A percentile compares a stretch with the other conserved stretches of the same genome.
These are phyloP conservation scores for Clitoria ternatea DNA, from an alignment of 306 rosid species.

Conservation along the genomic window DNA sequence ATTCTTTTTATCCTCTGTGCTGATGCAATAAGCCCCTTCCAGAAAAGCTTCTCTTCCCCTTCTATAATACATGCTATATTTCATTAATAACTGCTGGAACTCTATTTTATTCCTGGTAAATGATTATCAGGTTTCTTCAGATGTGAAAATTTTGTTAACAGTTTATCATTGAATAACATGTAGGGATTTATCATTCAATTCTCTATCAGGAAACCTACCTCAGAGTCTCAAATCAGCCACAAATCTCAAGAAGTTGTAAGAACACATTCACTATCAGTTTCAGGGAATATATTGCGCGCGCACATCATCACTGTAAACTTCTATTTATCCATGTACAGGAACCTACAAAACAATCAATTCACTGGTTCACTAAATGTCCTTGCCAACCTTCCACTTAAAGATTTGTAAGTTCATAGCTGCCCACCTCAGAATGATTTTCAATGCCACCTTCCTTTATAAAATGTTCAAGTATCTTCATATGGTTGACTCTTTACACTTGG, in stretches of 20 bases:
- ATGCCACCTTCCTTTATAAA: not conserved
- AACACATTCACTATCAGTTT: not conserved
- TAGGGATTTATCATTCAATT: conserved; percentile 83
- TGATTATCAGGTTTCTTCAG: conserved; percentile 1
- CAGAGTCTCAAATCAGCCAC: conserved; percentile 66
- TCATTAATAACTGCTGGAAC: not conserved
- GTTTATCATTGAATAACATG: conserved; percentile 18
- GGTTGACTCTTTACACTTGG: conserved; percentile 8
- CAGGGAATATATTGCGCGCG: not conserved
- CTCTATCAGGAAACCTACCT: conserved; percentile 77
- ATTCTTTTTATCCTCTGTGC: not conserved
- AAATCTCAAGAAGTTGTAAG: conserved; percentile 72
- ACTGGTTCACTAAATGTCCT: conserved; percentile 73
- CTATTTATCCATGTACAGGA: conserved; percentile 42
- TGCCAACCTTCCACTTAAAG: conserved; percentile 61
- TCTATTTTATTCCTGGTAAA: not conserved
- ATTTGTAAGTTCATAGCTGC: conserved; percentile 53
- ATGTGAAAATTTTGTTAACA: conserved; percentile 11
- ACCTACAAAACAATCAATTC: conserved; percentile 67
- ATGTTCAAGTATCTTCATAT: conserved; percentile 9
- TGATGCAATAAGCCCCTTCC: not conserved
- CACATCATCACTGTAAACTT: conserved; percentile 15
- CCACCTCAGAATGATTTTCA: not conserved
- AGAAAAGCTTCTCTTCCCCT: conserved; percentile 1
- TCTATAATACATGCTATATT: not conserved